These are phyloP conservation scores for Telfairia occidentalis DNA, from an alignment of 331 rosid species.

Conservation along the genomic window DNA sequence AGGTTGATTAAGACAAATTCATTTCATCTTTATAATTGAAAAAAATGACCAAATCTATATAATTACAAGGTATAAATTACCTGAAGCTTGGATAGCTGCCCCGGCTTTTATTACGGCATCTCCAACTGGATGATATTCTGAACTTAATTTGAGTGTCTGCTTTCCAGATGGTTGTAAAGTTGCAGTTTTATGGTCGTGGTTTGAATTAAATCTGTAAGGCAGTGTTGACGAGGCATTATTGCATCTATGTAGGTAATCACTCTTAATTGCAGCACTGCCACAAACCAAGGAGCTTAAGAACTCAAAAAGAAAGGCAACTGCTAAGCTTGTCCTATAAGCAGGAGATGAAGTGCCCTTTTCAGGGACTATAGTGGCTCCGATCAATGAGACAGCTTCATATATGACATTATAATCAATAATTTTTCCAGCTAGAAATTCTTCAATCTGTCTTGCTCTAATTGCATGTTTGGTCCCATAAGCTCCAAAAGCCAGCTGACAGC, in stretches of 20 bases:
- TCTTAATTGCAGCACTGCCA: slow-evolving; percentile 15
- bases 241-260: slow-evolving; percentile 16
- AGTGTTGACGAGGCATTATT: not conserved
- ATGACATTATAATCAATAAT: slow-evolving; percentile 35
- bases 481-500: slow-evolving; percentile 66
- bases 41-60: not conserved
- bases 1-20: not conserved
- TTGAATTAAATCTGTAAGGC: slow-evolving; percentile 17
- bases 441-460: slow-evolving; percentile 56
- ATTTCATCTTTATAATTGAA: not conserved
- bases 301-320: slow-evolving; percentile 55
- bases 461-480: slow-evolving; percentile 60
- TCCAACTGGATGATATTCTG: slow-evolving; percentile 55
- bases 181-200: slow-evolving; percentile 17
- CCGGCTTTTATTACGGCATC: slow-evolving; percentile 54
- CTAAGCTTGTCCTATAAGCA: slow-evolving; percentile 64
- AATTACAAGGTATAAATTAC: slow-evolving; percentile 24
- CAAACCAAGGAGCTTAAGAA: slow-evolving; percentile 48
- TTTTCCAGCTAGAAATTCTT: slow-evolving; percentile 55
- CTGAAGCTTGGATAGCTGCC: slow-evolving; percentile 80
- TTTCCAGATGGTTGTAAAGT: slow-evolving; percentile 47
- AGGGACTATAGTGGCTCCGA: slow-evolving; percentile 36
- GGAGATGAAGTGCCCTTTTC: slow-evolving; percentile 38
- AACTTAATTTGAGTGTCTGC: slow-evolving; percentile 40
- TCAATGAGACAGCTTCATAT: slow-evolving; percentile 41